Evolutionary conservation across 1,284 basidiomycete genomes (phyloP), one percentile per base, ranked within the genome.

Genomic region (Violaceomyces palustris): DNA sequence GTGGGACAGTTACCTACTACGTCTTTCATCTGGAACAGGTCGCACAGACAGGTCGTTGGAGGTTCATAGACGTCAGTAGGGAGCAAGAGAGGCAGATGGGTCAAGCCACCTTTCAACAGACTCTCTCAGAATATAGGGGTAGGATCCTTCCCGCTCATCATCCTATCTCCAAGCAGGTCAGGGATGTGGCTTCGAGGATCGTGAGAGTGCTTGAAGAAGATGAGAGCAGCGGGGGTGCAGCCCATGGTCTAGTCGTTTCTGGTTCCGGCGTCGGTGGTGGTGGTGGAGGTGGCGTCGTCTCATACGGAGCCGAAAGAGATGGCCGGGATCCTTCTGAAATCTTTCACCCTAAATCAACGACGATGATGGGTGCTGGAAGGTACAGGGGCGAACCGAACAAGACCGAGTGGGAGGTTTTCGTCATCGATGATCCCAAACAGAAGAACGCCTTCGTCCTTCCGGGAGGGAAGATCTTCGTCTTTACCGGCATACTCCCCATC

Each of bases 381-480:
- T n/a, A n/a, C n/a, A n/a, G n/a, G n/a, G n/a, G n/a, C n/a, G n/a
- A n/a, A 33, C 40, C 15, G n/a, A n/a, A n/a, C n/a, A 42, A 45
- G 12, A 70, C 61, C 6, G 39, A 61, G 55, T 87, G 85, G 84
- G 79, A 87, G 59, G 79, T 94, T 0, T 78, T 88, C 41, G 88
- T 94, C 1, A 85, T 93, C 41, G 79, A 88, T 52, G 86, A 91
- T 61, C 76, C 76, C 22, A 80, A 79, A 27, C 47, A 67, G 48
- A 60, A 87, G 53, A 93, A 94, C 71, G 90, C 91, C 0, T 82
- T 86, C 70, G 88, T 87, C 3, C 75, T 80, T 2, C 86, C 85
- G 28, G 83, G 84, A 4, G 79, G 79, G 15, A 82, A 82, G 57
- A 85, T 94, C 54, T 82, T 92, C 39, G 87, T 96, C 2, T 94